These are phyloP conservation scores for Drosera spatulata DNA, from an alignment of 179 eudicot genomes.

Conservation along the genomic window DNA sequence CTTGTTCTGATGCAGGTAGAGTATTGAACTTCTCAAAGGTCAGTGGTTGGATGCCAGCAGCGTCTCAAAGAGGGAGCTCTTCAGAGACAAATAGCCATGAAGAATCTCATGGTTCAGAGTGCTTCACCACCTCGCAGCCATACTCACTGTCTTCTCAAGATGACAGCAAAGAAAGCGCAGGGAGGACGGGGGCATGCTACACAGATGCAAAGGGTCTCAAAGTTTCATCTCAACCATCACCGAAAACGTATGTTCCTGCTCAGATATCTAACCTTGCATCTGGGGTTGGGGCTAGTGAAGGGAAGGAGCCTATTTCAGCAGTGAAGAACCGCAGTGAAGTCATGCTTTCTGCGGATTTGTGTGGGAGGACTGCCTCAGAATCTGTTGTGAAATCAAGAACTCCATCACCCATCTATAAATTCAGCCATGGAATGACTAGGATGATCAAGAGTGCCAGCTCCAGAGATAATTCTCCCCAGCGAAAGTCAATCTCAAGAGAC, in stretches of 20 bases:
- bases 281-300: slow-evolving; percentile 24
- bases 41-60: slow-evolving; percentile 17
- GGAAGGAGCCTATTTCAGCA: slow-evolving; percentile 22
- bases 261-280: slow-evolving; percentile 26
- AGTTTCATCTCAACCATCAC: slow-evolving; percentile 16
- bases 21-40: slow-evolving; percentile 10
- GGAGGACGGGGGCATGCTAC: slow-evolving; percentile 15
- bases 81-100: slow-evolving; percentile 12
- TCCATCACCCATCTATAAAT: slow-evolving; percentile 55
- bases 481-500: slow-evolving; percentile 24
- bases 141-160: slow-evolving; percentile 19
- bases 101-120: slow-evolving; percentile 1
- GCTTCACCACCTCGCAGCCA: slow-evolving; percentile 9
- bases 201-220: slow-evolving; percentile 8
- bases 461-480: slow-evolving; percentile 33
- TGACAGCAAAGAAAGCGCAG: slow-evolving; percentile 10
- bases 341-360: slow-evolving; percentile 14
- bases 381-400: slow-evolving; percentile 28
- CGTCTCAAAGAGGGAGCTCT: slow-evolving; percentile 17
- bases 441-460: slow-evolving; percentile 11
- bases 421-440: slow-evolving; percentile 39
- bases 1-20: slow-evolving; percentile 6
- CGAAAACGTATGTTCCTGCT: slow-evolving; percentile 14
- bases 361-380: slow-evolving; percentile 18
- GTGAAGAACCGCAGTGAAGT: slow-evolving; percentile 11